These are phyloP conservation scores for Globisporangium orthogonon DNA, from an alignment of 352 stramenopile genomes.

Conservation along the genomic window DNA sequence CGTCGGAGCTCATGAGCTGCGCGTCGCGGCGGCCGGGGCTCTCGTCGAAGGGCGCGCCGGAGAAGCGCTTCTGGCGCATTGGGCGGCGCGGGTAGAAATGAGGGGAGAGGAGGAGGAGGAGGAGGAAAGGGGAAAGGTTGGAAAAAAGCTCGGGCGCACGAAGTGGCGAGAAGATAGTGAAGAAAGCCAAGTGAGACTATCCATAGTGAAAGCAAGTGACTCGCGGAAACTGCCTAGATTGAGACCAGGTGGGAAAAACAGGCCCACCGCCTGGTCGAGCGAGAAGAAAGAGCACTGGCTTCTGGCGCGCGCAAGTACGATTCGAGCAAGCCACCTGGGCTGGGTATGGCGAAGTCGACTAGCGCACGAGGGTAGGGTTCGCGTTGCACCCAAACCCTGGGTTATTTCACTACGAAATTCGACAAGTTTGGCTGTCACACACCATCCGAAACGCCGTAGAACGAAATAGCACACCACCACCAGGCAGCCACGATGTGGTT, in stretches of 20 bases:
- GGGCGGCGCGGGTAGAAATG: background rate
- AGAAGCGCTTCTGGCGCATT: conserved; percentile 12
- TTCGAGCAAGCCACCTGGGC: background rate
- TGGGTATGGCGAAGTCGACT: no score
- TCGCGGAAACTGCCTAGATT: background rate
- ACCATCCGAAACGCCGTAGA: background rate
- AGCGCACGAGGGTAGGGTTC: no score
- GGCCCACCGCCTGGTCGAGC: background rate
- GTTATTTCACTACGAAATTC: background rate
- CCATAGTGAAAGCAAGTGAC: background rate
- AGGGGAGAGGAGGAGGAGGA: background rate
- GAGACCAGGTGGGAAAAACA: background rate
- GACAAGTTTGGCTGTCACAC: background rate
- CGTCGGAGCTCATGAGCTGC: conserved; percentile 20
- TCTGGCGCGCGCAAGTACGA: background rate
- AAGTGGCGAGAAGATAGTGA: no score
- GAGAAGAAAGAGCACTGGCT: background rate
- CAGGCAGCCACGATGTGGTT: no score
- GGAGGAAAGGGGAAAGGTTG: no score
- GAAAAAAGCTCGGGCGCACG: no score
- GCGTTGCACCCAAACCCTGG: background rate
- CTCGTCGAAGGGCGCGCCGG: conserved; percentile 6
- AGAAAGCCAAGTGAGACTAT: background rate
- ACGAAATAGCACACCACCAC: no score
- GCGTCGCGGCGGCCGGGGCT: conserved; percentile 11